A percentile compares a stretch with the other conserved stretches of the same genome.
These are phyloP conservation scores for Paracorniculantispora psalliotae DNA, from an alignment of 2,329 filamentous ascomycete genomes.

Conservation along the genomic window DNA sequence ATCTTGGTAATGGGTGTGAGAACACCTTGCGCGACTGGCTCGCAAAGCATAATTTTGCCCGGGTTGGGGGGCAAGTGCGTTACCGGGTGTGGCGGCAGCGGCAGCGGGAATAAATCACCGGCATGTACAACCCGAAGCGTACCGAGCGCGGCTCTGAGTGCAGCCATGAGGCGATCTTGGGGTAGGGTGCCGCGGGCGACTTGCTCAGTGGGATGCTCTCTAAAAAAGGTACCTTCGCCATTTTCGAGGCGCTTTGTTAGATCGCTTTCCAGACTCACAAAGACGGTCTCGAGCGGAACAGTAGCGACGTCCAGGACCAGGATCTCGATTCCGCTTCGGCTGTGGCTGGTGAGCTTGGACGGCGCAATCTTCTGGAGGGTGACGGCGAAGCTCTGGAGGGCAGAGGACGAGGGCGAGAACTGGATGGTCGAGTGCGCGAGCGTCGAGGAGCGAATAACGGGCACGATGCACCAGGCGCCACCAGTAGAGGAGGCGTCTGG, in stretches of 20 bases:
- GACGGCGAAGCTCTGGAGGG: constrained; percentile 74
- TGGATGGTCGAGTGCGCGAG: constrained; percentile 74
- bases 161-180: constrained; percentile 56
- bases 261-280: constrained; percentile 78
- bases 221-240: constrained; percentile 76
- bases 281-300: constrained; percentile 76
- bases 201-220: constrained; percentile 47
- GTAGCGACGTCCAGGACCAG: constrained; percentile 76
- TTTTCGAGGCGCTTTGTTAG: constrained; percentile 75
- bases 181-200: constrained; percentile 33
- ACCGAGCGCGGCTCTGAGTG: constrained; percentile 69
- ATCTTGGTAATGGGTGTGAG: constrained; percentile 75
- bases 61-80: constrained; percentile 81
- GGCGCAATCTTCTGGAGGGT: constrained; percentile 68
- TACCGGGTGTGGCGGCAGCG: constrained; percentile 76
- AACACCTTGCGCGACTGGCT: constrained; percentile 86
- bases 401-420: constrained; percentile 66
- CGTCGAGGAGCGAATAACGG: constrained; percentile 60
- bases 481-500: constrained; percentile 55
- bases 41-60: constrained; percentile 85
- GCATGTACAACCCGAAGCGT: constrained; percentile 73
- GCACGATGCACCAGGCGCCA: constrained; percentile 78
- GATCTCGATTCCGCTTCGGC: constrained; percentile 77
- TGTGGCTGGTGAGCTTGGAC: constrained; percentile 66
- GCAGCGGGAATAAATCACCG: constrained; percentile 73